Base-by-base conservation (phyloP, 1,284 basidiomycete genomes). In the Ustilago hordei region DNA sequence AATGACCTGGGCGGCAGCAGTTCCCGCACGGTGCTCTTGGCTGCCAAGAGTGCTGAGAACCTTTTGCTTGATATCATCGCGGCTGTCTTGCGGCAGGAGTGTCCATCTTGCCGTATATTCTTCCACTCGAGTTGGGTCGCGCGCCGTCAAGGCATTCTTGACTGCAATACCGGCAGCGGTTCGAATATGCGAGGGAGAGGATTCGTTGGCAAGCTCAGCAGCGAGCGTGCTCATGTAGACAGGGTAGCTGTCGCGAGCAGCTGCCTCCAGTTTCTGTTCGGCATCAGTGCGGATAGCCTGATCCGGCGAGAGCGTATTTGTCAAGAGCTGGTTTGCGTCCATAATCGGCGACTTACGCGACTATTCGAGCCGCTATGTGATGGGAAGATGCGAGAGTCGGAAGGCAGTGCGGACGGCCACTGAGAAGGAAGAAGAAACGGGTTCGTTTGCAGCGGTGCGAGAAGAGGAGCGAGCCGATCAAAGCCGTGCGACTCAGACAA, bases 81-180 rank as follows among this genome's bases (percentile, higher is more conserved):
- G 92, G 54, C 91, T 90, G 28, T 90, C 90, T 48, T 89, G 88
- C 73, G 91, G 90, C 39, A 98, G 89, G 15, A 89, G 88, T 69
- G 94, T 89, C 96, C 96, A 99, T 57, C 84, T 69, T 60, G 78
- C 70, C 13, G 82, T 79, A 55, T 80, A 83, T 56, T 84, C 82
- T 57, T 79, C 79, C 32, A 77, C 70, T 13, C 95, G 91, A 63
- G 90, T 87, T 23, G 88, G 86, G 76, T 98, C 95, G 83, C 94
- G 90, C 71, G 95, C 94, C 48, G 92, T 91, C 68, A 99, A 88
- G 69, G 95, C 91, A 87, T 99, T 99, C 91, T 99, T 99, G 88
- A 99, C 89, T 19, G 95, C 95, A 59, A 99, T 90, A 87, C 95
- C 95, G 31, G 97, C 95, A 17, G 96, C 95, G 84, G 94, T 95